Percentiles rank a stretch among this genome's conserved stretches.
Conservation (phyloP, 78 protist genomes). For the Salpingoeca rosetta region DNA sequence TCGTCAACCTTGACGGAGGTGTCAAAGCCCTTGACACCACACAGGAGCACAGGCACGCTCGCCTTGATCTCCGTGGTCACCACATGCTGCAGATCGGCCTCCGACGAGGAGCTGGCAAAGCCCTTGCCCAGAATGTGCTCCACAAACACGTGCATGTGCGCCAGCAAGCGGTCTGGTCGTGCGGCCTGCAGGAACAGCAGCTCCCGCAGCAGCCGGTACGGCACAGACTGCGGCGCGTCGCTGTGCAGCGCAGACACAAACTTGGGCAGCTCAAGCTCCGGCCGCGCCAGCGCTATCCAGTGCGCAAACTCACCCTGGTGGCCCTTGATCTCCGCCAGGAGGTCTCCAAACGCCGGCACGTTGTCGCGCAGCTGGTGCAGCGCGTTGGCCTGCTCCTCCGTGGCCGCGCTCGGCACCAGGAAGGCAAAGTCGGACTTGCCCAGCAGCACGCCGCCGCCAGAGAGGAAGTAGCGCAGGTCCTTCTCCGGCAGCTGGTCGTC, state of each 20-base stretch:
- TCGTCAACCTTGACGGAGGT: conserved; percentile 56
- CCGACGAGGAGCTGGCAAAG: conserved; percentile 1
- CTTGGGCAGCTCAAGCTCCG: background rate
- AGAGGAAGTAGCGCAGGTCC: conserved; percentile 42
- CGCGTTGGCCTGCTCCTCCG: background rate
- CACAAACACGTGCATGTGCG: conserved; percentile 22
- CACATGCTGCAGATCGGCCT: background rate
- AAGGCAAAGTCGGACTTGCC: conserved; percentile 19
- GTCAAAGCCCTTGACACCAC: conserved; percentile 85
- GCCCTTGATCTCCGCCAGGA: background rate
- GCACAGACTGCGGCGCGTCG: background rate
- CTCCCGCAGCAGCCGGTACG: background rate
- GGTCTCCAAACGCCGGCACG: background rate
- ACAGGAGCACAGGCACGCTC: conserved; percentile 67
- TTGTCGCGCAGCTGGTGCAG: background rate
- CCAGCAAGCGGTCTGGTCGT: background rate
- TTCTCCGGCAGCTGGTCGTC: conserved; percentile 29
- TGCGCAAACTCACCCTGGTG: background rate
- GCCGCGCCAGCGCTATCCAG: background rate
- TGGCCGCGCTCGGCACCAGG: background rate
- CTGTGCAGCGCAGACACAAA: background rate
- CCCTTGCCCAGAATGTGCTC: conserved; percentile 52
- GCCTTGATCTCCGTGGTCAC: conserved; percentile 16
- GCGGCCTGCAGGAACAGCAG: background rate
- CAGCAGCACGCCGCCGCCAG: conserved; percentile 43